These are phyloP conservation scores for Aureobasidium zeae DNA, from an alignment of 2,329 filamentous ascomycete genomes.

Conservation along the genomic window DNA sequence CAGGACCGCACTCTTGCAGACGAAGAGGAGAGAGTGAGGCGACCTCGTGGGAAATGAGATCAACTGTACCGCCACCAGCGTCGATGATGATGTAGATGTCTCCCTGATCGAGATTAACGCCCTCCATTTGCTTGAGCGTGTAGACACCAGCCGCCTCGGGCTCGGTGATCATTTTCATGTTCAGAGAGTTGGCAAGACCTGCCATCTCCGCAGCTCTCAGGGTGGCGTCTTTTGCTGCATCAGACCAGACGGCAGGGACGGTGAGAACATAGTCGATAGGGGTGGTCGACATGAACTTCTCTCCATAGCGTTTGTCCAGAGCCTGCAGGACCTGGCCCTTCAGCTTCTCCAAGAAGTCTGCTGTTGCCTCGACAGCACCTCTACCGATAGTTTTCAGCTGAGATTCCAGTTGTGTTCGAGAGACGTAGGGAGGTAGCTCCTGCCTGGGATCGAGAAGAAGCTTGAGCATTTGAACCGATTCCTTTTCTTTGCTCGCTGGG, in stretches of 20 bases:
- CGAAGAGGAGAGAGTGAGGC: slow-evolving; percentile 61
- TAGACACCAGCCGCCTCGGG: slow-evolving; percentile 73
- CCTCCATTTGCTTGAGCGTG: slow-evolving; percentile 68
- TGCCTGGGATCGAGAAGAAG: slow-evolving; percentile 73
- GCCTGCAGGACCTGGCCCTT: slow-evolving; percentile 72
- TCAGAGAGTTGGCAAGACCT: slow-evolving; percentile 61
- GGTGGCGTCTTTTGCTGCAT: slow-evolving; percentile 76
- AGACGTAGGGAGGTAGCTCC: slow-evolving; percentile 72
- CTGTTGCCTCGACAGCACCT: slow-evolving; percentile 68
- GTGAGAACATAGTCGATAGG: slow-evolving; percentile 72
- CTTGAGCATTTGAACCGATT: slow-evolving; percentile 66
- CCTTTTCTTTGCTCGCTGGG: slow-evolving; percentile 26
- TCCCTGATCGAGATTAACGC: slow-evolving; percentile 48
- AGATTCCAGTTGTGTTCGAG: slow-evolving; percentile 58
- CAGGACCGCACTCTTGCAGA: slow-evolving; percentile 70
- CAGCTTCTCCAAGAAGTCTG: slow-evolving; percentile 68
- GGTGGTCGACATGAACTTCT: slow-evolving; percentile 38
- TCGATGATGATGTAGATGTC: slow-evolving; percentile 58
- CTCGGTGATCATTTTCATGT: slow-evolving; percentile 57
- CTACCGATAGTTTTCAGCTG: slow-evolving; percentile 66
- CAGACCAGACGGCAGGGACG: slow-evolving; percentile 75
- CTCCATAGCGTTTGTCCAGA: slow-evolving; percentile 60
- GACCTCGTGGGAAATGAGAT: slow-evolving; percentile 76
- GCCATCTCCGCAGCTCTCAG: slow-evolving; percentile 67
- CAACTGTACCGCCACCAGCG: slow-evolving; percentile 52